A percentile compares a stretch with the other conserved stretches of the same genome.
Evolutionary conservation across 2,329 filamentous ascomycete genomes (phyloP).

Genomic region (Fusarium penzigii): DNA sequence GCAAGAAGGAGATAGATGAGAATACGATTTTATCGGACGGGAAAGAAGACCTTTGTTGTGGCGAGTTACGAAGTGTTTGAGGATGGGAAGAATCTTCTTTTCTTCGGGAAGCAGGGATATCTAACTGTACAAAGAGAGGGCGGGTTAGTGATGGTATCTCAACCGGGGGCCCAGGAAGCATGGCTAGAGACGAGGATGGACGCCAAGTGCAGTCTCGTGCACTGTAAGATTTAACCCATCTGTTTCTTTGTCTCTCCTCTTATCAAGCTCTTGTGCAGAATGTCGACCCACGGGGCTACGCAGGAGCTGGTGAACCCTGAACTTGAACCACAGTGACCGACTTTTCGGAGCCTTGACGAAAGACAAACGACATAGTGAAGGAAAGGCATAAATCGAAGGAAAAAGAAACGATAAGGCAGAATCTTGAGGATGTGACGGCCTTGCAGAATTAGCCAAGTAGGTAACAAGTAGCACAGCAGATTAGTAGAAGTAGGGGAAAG

Average conservation of each 20-base stretch:
- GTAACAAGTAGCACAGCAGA: too few relatives aligned
- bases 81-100: background rate
- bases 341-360: slow-evolving; percentile 9
- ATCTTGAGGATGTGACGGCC: too few relatives aligned
- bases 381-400: slow-evolving; percentile 1
- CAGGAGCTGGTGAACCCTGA: slow-evolving; percentile 3
- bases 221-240: too few relatives aligned
- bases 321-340: slow-evolving; percentile 7
- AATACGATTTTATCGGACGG: slow-evolving; percentile 3
- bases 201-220: background rate
- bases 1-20: background rate
- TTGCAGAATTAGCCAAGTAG: too few relatives aligned
- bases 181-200: background rate
- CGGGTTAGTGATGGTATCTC: background rate
- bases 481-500: too few relatives aligned
- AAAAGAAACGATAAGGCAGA: background rate
- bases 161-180: slow-evolving; percentile 1
- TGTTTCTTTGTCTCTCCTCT: too few relatives aligned
- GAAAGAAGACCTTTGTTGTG: slow-evolving; percentile 8
- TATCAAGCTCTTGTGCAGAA: background rate
- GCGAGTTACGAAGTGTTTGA: slow-evolving; percentile 1
- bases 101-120: slow-evolving; percentile 5
- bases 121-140: background rate
- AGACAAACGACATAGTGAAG: background rate
- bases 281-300: slow-evolving; percentile 3